Conservation (phyloP, 1,284 basidiomycete species). For the Ganoderma multipileum region DNA sequence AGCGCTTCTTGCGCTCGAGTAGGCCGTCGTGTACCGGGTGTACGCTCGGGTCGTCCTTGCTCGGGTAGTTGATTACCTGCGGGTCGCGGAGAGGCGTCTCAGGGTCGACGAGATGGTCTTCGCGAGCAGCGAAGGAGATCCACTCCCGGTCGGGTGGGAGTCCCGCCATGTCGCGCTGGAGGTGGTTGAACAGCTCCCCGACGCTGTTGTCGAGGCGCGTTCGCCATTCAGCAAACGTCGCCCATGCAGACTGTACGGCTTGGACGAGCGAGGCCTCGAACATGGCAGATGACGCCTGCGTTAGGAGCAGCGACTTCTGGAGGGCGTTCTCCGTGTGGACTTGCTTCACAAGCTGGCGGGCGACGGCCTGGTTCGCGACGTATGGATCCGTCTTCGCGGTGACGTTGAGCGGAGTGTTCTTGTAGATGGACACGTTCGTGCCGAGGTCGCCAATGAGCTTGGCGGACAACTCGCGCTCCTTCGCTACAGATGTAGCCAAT, state of each 20-base stretch:
- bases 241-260: slow-evolving; percentile 95
- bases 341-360: slow-evolving; percentile 90
- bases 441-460: slow-evolving; percentile 90
- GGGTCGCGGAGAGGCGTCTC: slow-evolving; percentile 92
- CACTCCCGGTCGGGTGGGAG: slow-evolving; percentile 95
- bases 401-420: slow-evolving; percentile 94
- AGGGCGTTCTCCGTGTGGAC: slow-evolving; percentile 98
- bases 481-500: slow-evolving; percentile 92
- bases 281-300: slow-evolving; percentile 97
- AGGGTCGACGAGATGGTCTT: slow-evolving; percentile 96
- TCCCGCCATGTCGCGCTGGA: slow-evolving; percentile 83
- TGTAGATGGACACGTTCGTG: slow-evolving; percentile 88
- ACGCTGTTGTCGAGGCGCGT: slow-evolving; percentile 83
- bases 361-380: slow-evolving; percentile 82
- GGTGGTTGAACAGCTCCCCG: slow-evolving; percentile 81
- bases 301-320: slow-evolving; percentile 99
- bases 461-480: slow-evolving; percentile 91
- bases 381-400: slow-evolving; percentile 89
- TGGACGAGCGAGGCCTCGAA: slow-evolving; percentile 98
- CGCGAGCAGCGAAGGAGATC: slow-evolving; percentile 94
- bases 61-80: slow-evolving; percentile 86
- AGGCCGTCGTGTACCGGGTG: slow-evolving; percentile 90
- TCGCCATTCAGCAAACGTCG: slow-evolving; percentile 98
- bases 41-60: slow-evolving; percentile 92
- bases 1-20: slow-evolving; percentile 97